Evolutionary conservation across 2,329 filamentous ascomycete species (phyloP).

Genomic region (Botrytis sinoallii): DNA sequence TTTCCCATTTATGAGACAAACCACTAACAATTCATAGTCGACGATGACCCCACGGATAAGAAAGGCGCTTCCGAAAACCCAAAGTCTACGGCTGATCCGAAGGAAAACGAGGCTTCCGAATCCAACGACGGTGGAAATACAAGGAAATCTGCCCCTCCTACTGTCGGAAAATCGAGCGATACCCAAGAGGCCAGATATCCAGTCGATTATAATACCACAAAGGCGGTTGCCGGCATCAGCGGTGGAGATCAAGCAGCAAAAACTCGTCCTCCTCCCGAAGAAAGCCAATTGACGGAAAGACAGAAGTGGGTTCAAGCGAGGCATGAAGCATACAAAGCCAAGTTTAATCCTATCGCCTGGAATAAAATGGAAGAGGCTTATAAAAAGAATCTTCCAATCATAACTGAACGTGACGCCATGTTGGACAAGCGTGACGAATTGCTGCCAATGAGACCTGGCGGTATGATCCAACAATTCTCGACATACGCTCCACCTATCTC

Average conservation of each 20-base stretch:
- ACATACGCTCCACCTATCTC: neutral
- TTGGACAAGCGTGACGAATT: neutral
- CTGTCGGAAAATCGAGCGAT: fast-evolving
- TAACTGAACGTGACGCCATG: fast-evolving
- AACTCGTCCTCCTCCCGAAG: neutral
- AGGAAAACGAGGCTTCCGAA: fast-evolving
- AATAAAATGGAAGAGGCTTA: neutral
- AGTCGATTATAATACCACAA: neutral
- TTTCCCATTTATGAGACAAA: neutral
- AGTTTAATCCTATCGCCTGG: neutral
- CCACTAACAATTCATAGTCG: neutral
- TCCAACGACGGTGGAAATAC: neutral
- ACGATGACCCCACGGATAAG: neutral
- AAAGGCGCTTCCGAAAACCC: fast-evolving
- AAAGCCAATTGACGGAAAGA: neutral
- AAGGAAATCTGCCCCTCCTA: neutral
- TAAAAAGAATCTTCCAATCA: too few species aligned
- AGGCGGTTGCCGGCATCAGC: neutral
- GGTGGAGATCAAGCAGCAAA: neutral
- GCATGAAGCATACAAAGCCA: neutral
- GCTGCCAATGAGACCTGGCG: neutral
- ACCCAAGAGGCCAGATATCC: neutral
- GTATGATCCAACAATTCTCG: neutral
- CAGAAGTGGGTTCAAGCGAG: neutral
- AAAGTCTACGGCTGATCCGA: neutral